Evolutionary conservation across 371 early-diverging fungal species (phyloP), one percentile per base, ranked within the genome.

Genomic region (Haplosporangium sp.): DNA sequence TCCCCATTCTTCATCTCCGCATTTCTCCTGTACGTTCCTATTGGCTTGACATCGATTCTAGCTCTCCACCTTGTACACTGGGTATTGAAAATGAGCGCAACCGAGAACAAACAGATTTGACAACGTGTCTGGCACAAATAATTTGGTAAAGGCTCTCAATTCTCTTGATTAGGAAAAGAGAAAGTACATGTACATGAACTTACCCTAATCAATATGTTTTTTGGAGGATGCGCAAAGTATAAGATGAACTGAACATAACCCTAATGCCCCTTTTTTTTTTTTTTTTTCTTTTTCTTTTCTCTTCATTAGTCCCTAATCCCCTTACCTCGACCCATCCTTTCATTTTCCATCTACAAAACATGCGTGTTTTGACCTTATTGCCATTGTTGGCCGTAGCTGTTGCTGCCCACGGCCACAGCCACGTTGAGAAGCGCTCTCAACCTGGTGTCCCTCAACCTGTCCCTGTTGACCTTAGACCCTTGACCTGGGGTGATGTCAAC

Each of bases 401-500:
- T 17, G 68, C 72, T 38, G 69, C 75, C 17, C 64, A 70, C 17
- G 59, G 17, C 47, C 44, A 45, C 17, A 40, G 45, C 2, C 65
- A 62, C 27, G 2, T 74, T 19, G 72, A 74, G 63, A 73, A 76
- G 19, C 73, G 85, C 34, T 63, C 82, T 60, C 87, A 86, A 57
- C 83, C 84, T 13, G 83, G 77, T 50, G 84, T 63, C 9, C 69
- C 75, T 15, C 66, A 60, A 44, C 84, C 84, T 27, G 69, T 59
- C 11, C 68, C 72, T 19, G 63, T 83, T 13, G 70, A 83, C 56
- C 65, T 82, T 2, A 58, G 69, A 13, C 87, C 86, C 2, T 69
- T 88, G 42, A 56, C 65, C 4, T 88, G 88, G 88, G 86, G 87
- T 10, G 86, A 88, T 63, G 82, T 87, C 39, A 87, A 86, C 59